Evolutionary conservation across 2,329 filamentous ascomycete species (phyloP).

Genomic region (Botrytis fabae): DNA sequence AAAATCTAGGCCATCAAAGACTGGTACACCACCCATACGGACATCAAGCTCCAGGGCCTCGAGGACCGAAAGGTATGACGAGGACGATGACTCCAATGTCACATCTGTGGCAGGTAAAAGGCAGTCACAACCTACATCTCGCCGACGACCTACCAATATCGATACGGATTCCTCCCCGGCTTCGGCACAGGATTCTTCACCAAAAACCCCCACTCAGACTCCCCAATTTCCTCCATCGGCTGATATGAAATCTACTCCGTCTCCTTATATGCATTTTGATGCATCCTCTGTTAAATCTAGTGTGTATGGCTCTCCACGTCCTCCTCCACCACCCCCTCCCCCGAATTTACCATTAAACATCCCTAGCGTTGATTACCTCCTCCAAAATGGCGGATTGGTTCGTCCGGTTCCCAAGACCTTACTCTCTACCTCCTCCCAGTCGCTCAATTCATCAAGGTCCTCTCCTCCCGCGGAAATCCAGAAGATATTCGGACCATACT

Average conservation of each 20-base stretch:
- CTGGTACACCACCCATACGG: conserved; percentile 54
- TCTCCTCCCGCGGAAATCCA: conserved; percentile 57
- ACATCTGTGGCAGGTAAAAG: conserved; percentile 46
- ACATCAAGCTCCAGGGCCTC: conserved; percentile 36
- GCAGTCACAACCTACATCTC: conserved; percentile 46
- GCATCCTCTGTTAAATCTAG: conserved; percentile 33
- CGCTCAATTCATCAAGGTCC: conserved; percentile 50
- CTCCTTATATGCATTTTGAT: conserved; percentile 44
- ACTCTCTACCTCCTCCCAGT: conserved; percentile 53
- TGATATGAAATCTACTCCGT: conserved; percentile 38
- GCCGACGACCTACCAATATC: conserved; percentile 29
- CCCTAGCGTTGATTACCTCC: conserved; percentile 86
- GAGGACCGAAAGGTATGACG: conserved; percentile 39
- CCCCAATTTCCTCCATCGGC: conserved; percentile 47
- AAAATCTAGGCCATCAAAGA: conserved; percentile 57
- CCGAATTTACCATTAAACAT: conserved; percentile 59
- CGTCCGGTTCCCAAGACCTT: conserved; percentile 72
- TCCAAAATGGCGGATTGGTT: conserved; percentile 81
- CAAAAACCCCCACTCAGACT: conserved; percentile 59
- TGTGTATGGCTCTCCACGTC: conserved; percentile 42
- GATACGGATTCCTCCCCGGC: conserved; percentile 47
- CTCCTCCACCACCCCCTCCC: conserved; percentile 74
- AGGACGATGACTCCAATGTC: conserved; percentile 42
- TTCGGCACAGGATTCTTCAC: conserved; percentile 56
- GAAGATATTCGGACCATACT: conserved; percentile 78